Conservation (phyloP, 495 filamentous ascomycete species). For the Penicillium roqueforti region DNA sequence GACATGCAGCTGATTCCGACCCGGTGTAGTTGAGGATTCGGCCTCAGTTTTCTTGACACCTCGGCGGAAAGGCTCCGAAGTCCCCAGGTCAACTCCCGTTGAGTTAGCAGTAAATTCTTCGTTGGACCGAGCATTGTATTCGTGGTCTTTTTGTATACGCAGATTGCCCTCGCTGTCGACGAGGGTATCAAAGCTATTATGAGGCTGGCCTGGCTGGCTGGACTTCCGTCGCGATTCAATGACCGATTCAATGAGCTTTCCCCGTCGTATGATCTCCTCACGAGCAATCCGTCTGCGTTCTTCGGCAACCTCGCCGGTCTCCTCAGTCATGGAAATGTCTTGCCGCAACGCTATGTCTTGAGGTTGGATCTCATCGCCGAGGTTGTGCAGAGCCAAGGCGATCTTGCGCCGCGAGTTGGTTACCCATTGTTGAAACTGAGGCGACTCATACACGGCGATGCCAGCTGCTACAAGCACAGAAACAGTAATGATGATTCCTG, state of each 20-base stretch:
- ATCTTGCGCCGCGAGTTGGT: constrained; percentile 73
- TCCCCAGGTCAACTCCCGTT: constrained; percentile 42
- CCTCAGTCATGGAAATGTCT: constrained; percentile 53
- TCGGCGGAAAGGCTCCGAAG: constrained; percentile 56
- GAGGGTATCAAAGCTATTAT: constrained; percentile 49
- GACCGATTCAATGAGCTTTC: constrained; percentile 40
- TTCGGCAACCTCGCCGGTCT: constrained; percentile 60
- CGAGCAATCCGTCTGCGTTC: constrained; percentile 64
- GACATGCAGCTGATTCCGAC: constrained; percentile 22
- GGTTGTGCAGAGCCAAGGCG: constrained; percentile 68
- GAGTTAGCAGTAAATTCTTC: constrained; percentile 31
- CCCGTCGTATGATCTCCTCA: constrained; percentile 69
- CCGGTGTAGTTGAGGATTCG: constrained; percentile 14
- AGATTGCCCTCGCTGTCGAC: constrained; percentile 53
- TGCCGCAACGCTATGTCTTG: constrained; percentile 25
- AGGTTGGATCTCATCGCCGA: constrained; percentile 73
- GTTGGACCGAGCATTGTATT: constrained; percentile 4
- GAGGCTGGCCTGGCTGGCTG: constrained; percentile 19
- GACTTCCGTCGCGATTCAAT: constrained; percentile 37
- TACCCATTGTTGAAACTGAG: constrained; percentile 72
- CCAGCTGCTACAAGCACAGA: constrained; percentile 75
- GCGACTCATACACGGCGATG: constrained; percentile 80
- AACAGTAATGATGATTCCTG: constrained; percentile 74
- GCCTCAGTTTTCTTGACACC: constrained; percentile 46
- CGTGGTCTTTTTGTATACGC: constrained; percentile 12